Percentiles rank a stretch among this genome's conserved stretches.
Evolutionary conservation across 1,139 yeast genomes (phyloP).

Genomic region (Nakaseomyces kungkrabaensis): DNA sequence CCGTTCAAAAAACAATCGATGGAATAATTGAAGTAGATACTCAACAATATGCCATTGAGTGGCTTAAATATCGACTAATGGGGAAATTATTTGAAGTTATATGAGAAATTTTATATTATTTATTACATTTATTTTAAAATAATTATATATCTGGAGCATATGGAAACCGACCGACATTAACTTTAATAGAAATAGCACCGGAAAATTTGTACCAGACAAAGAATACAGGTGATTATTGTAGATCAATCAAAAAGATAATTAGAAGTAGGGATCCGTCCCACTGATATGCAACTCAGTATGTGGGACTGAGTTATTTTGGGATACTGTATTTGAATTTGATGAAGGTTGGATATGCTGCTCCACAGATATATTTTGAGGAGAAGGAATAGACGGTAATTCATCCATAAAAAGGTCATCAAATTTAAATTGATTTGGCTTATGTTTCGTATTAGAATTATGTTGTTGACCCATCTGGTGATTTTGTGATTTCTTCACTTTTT

Average conservation of each 20-base stretch:
- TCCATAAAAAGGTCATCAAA: constrained; percentile 1
- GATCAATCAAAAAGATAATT: background rate
- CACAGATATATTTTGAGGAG: background rate
- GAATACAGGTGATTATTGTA: background rate
- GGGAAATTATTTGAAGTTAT: constrained; percentile 37
- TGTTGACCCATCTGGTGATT: background rate
- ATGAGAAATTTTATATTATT: background rate
- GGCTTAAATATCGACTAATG: constrained; percentile 31
- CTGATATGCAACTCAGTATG: background rate
- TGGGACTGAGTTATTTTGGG: background rate
- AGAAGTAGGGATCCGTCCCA: background rate
- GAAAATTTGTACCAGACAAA: constrained; percentile 1
- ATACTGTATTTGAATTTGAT: background rate
- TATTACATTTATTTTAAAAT: no score
- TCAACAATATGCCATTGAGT: constrained; percentile 34
- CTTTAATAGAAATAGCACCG: background rate
- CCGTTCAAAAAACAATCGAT: constrained; percentile 50
- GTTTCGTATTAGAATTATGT: background rate
- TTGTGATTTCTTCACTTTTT: constrained; percentile 1
- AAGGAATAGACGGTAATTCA: background rate
- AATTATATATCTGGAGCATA: no score
- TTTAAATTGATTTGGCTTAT: background rate
- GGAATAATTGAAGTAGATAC: constrained; percentile 56
- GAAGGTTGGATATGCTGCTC: background rate
- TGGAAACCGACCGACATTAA: no score